These are phyloP conservation scores for Trichothecium roseum DNA, from an alignment of 2,329 filamentous ascomycete genomes.

Conservation along the genomic window DNA sequence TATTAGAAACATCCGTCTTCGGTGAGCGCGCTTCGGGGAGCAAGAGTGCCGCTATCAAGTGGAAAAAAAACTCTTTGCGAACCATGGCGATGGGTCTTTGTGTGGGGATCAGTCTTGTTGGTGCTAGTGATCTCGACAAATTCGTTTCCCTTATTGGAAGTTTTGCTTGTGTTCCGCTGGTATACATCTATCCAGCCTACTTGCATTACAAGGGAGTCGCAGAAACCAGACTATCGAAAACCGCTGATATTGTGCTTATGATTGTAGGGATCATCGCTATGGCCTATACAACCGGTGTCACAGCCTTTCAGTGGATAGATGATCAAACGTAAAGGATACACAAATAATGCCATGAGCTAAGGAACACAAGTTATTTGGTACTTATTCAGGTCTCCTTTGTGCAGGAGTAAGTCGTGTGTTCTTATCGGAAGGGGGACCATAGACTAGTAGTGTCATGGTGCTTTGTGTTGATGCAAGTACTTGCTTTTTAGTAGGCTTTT, in stretches of 20 bases:
- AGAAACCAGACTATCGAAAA: slow-evolving; percentile 40
- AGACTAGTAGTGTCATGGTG: no score
- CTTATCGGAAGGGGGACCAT: no score
- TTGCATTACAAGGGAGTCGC: slow-evolving; percentile 61
- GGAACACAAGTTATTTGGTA: not conserved
- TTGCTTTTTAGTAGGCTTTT: no score
- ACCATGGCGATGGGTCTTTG: slow-evolving; percentile 46
- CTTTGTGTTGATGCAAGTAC: no score
- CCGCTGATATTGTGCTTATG: slow-evolving; percentile 52
- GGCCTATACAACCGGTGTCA: slow-evolving; percentile 61
- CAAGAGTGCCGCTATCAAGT: slow-evolving; percentile 54
- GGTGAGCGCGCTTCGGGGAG: slow-evolving; percentile 56
- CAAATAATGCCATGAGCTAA: not conserved
- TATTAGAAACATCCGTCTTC: slow-evolving; percentile 58
- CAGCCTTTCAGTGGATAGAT: slow-evolving; percentile 27
- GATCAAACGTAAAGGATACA: slow-evolving; percentile 4
- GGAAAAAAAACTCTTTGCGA: slow-evolving; percentile 65
- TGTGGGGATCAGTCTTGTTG: slow-evolving; percentile 49
- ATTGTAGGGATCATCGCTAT: slow-evolving; percentile 53
- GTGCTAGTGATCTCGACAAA: slow-evolving; percentile 60
- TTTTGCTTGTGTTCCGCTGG: slow-evolving; percentile 63
- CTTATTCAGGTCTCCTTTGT: no score
- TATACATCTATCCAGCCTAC: slow-evolving; percentile 67
- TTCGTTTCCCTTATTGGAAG: slow-evolving; percentile 67
- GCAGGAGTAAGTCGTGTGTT: no score